Base-by-base conservation (phyloP, 805 yeast species). In the Yamadazyma philogaea region DNA sequence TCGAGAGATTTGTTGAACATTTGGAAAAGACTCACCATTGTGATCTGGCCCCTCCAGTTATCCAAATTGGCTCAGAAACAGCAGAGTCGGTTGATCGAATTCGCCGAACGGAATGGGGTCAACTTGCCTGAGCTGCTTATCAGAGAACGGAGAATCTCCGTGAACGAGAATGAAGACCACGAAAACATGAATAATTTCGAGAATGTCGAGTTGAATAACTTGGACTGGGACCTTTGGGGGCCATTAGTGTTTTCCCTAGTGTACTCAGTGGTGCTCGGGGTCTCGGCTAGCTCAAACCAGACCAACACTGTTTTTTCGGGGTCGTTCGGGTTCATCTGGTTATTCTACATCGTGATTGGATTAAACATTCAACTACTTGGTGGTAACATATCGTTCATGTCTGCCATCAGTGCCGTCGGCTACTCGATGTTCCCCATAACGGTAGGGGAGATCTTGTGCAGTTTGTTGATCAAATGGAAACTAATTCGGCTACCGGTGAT, bases 191-290 rank as follows among this genome's bases (percentile, higher is more conserved):
- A 54, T 15, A 60, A 62, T 40, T 30, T 40, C 21, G 63, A 56
- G 3, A 40, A 48, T 20, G 32, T 49, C 14, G 50, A 44, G 17
- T 52, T 47, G 32, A 54, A 48, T 16, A 60, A 50, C 40, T 54
- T 77, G 40, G 82, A 78, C 42, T 78, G 83, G 83, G 83, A 78
- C 56, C 59, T 78, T 38, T 78, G 87, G 88, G 89, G 89, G 2
- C 89, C 89, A 5, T 63, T 82, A 42, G 65, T 82, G 22, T 83
- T 82, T 54, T 75, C 82, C 10, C 64, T 83, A 43, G 55, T 69
- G 24, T 77, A 78, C 42, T 66, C 85, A 3, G 76, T 81, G 19
- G 63, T 75, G 17, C 59, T 82, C 49, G 77, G 81, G 2, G 61
- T 72, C 43, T 54, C 77, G 10, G 70, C 79, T 3, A 64, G 75